Conservation (phyloP, 192 early-diverging fungal genomes). For the Coemansia sp. region DNA sequence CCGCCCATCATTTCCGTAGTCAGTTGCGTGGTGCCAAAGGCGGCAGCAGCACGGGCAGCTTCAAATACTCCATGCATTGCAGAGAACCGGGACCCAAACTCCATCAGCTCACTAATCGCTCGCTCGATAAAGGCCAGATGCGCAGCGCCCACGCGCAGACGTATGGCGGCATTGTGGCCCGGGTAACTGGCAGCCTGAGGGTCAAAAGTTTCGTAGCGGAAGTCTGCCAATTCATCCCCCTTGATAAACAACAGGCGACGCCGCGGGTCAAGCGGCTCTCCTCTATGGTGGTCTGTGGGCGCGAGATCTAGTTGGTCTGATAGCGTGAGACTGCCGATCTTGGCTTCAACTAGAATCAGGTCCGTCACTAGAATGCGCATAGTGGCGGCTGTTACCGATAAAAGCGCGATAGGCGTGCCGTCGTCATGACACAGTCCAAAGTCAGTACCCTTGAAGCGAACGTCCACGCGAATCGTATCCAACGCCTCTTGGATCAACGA, state of each 20-base stretch:
- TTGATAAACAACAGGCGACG: conserved; percentile 78
- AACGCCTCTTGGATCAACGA: conserved; percentile 52
- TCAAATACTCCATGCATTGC: conserved; percentile 88
- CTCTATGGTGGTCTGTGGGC: background rate
- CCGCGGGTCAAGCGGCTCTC: conserved; percentile 11
- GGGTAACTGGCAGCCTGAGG: conserved; percentile 63
- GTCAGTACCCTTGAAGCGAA: conserved; percentile 76
- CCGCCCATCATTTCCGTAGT: conserved; percentile 70
- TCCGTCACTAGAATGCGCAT: conserved; percentile 62
- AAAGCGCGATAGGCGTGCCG: conserved; percentile 66
- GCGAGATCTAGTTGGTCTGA: conserved; percentile 63
- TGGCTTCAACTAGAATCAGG: conserved; percentile 66
- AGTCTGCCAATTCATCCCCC: conserved; percentile 82
- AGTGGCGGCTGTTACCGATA: conserved; percentile 72
- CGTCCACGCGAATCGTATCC: conserved; percentile 74
- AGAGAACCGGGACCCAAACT: conserved; percentile 83
- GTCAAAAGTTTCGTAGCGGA: conserved; percentile 85
- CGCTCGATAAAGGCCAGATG: conserved; percentile 80
- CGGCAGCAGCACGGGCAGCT: conserved; percentile 82
- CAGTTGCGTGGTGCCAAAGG: conserved; percentile 75
- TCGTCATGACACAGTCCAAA: conserved; percentile 86
- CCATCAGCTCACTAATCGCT: conserved; percentile 70
- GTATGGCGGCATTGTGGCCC: conserved; percentile 81
- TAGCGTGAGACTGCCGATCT: conserved; percentile 72
- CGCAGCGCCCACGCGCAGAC: conserved; percentile 79